Evolutionary conservation across 179 eudicot genomes (phyloP), one percentile per base, ranked within the genome.

Genomic region (Patellifolia procumbens): DNA sequence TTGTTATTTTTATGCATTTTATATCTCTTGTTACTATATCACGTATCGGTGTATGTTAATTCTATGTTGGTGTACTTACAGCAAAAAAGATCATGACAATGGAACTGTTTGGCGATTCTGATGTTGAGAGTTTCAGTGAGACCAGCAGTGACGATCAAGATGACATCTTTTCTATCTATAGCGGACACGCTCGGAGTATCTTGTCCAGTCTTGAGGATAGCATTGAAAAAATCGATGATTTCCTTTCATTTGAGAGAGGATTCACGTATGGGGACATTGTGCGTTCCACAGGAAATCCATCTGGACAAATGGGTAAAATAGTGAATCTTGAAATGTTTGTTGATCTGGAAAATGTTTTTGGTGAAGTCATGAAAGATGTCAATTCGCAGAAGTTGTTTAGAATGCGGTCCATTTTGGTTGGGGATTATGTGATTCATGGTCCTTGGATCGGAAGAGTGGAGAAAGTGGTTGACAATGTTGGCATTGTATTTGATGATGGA

Each of bases 381-480:
- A 74, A 74, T 72, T 88, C 98, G 7, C 84, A 72, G 39, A 72
- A 82, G 59, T 81, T 96, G 48, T 79, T 29, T 55, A 88, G 86
- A 74, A 77, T 93, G 79, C 93, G 88, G n/a, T 78, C 96, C 59
- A 53, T 90, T 70, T 83, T 90, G 10, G 88, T 84, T 55, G 94
- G 90, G 35, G 98, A 96, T 79, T 89, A 76, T 79, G 96, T 91
- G 46, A 81, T 90, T 58, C 79, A 39, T 32, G 99, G 98, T 16
- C 88, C 93, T 51, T 93, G 98, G 98, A 78, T 93, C 76, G 99
- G 99, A 60, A 91, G 88, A 82, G 96, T 92, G 17, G 89, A 90
- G 46, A 88, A 82, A 79, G 85, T 91, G 32, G 80, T 85, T 13
- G 96, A 96, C 69, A 69, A 56, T 19, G 84, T 96, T 17, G 85